These are phyloP conservation scores for Ceratocystis diversiconidia DNA, from an alignment of 2,329 filamentous ascomycete genomes.

Conservation along the genomic window DNA sequence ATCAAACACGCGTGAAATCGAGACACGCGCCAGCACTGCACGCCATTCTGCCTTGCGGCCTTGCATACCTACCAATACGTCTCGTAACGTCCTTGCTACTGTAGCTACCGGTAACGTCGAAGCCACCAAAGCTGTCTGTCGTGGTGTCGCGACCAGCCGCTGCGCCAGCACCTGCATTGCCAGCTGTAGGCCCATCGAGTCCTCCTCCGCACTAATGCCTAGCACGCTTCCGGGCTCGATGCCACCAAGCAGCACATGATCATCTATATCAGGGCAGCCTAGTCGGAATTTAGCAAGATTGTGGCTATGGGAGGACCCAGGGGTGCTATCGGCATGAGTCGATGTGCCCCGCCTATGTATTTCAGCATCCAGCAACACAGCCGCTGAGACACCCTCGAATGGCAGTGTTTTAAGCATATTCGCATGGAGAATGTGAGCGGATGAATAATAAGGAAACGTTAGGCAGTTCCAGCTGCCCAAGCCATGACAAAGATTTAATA, in stretches of 20 bases:
- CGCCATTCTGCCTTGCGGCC: constrained; percentile 21
- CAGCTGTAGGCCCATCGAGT: constrained; percentile 31
- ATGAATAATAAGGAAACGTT: too few species aligned
- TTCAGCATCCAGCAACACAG: constrained; percentile 30
- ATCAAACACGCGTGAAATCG: constrained; percentile 44
- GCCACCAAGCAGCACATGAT: constrained; percentile 32
- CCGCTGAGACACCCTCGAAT: constrained; percentile 31
- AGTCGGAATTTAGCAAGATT: background rate
- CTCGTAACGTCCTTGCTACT: constrained; percentile 30
- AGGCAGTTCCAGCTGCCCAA: too few species aligned
- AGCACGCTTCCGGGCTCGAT: constrained; percentile 38
- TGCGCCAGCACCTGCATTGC: background rate
- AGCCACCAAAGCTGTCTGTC: constrained; percentile 30
- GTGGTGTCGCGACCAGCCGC: background rate
- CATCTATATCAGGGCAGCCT: constrained; percentile 38
- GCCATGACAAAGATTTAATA: too few species aligned
- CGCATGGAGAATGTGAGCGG: too few species aligned
- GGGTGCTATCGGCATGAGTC: constrained; percentile 22
- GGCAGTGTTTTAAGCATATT: background rate
- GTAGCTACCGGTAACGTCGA: constrained; percentile 33
- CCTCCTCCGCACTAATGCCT: constrained; percentile 40
- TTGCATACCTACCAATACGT: constrained; percentile 20
- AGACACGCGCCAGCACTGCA: constrained; percentile 34
- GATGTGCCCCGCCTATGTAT: constrained; percentile 27
- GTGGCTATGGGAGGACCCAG: constrained; percentile 22